These are phyloP conservation scores for Abortiporus biennis DNA, from an alignment of 1,284 basidiomycete genomes.

Conservation along the genomic window DNA sequence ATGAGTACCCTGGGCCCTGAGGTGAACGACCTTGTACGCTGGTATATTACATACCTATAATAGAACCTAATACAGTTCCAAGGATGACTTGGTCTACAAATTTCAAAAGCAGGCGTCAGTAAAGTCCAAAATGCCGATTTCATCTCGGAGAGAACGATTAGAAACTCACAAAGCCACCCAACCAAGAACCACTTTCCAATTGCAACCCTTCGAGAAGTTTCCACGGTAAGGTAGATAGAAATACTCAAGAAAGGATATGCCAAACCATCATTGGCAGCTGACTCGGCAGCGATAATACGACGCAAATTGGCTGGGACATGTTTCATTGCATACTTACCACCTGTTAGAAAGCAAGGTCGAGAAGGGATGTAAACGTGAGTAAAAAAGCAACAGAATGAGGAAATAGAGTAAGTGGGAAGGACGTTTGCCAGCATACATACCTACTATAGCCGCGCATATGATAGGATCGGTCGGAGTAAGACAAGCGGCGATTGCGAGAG, in stretches of 20 bases:
- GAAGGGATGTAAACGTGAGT: constrained; percentile 16
- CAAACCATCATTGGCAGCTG: constrained; percentile 81
- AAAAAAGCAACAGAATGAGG: constrained; percentile 2
- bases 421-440: constrained; percentile 30
- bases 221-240: constrained; percentile 81
- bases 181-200: constrained; percentile 77
- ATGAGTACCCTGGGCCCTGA: too few species aligned
- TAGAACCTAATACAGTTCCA: constrained; percentile 70
- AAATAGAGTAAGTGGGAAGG: too few species aligned
- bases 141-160: neutral
- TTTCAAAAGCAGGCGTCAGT: neutral
- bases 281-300: constrained; percentile 85
- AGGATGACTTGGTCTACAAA: constrained; percentile 78
- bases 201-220: constrained; percentile 57
- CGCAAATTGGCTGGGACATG: constrained; percentile 86
- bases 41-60: constrained; percentile 49
- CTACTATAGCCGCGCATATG: constrained; percentile 59
- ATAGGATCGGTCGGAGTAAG: constrained; percentile 94
- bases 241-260: constrained; percentile 92
- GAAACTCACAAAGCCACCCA: constrained; percentile 68
- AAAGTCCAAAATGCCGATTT: neutral
- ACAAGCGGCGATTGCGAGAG: constrained; percentile 85
- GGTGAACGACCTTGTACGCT: too few species aligned
- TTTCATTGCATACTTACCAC: constrained; percentile 83
- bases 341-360: constrained; percentile 46